These are phyloP conservation scores for Pterocarpus santalinus DNA, from an alignment of 306 rosid genomes.

Conservation along the genomic window DNA sequence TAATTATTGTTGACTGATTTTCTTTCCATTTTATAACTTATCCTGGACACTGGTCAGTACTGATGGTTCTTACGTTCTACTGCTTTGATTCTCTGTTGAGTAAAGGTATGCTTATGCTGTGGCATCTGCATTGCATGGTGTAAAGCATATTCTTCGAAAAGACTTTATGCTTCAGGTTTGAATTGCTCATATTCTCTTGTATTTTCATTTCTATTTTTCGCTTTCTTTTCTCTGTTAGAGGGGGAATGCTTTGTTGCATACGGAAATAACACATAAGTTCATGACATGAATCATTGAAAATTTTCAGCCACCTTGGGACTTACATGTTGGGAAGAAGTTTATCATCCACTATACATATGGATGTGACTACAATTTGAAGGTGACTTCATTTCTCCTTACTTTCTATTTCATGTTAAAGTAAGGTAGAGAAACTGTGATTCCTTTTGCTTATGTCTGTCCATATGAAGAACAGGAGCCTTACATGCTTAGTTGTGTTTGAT, in stretches of 20 bases:
- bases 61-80: constrained; percentile 44
- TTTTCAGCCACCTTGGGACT: constrained; percentile 96
- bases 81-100: constrained; percentile 48
- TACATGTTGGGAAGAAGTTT: constrained; percentile 58
- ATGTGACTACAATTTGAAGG: constrained; percentile 86
- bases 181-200: constrained; percentile 27
- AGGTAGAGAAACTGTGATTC: constrained; percentile 9
- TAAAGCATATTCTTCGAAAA: constrained; percentile 74
- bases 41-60: constrained; percentile 34
- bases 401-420: constrained; percentile 17
- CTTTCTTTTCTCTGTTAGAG: constrained; percentile 6
- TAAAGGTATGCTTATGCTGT: constrained; percentile 94
- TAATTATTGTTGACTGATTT: constrained; percentile 39
- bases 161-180: constrained; percentile 94
- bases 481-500: constrained; percentile 25
- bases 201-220: constrained; percentile 6
- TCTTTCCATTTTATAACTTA: constrained; percentile 46
- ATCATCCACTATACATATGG: constrained; percentile 92
- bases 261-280: constrained; percentile 26
- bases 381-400: constrained; percentile 43
- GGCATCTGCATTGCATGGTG: constrained; percentile 93
- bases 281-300: constrained; percentile 35
- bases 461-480: background rate
- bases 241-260: constrained; percentile 15
- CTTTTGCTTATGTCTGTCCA: constrained; percentile 5